Evolutionary conservation across 495 filamentous ascomycete species (phyloP).

Genomic region (Daldinia bambusicola): DNA sequence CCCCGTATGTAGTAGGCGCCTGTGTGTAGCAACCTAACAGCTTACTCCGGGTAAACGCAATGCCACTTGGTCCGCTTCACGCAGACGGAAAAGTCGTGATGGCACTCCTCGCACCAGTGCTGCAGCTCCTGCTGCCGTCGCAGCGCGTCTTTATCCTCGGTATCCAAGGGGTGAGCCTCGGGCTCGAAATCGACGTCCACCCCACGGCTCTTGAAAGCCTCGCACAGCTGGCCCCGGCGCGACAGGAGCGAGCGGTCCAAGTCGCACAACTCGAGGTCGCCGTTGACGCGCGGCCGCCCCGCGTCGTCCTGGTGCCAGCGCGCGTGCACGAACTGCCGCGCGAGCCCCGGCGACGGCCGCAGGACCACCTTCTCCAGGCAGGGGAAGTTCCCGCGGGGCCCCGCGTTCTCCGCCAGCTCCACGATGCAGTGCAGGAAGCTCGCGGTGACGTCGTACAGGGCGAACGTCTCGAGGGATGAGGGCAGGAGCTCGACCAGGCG

Average conservation of each 20-base stretch:
- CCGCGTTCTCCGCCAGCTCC: background rate
- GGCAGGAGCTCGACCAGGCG: conserved; percentile 7
- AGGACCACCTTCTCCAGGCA: conserved; percentile 13
- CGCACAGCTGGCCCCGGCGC: background rate
- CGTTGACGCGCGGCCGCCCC: background rate
- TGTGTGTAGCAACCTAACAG: too few species aligned
- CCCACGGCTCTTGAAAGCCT: background rate
- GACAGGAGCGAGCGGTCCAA: background rate
- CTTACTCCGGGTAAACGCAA: background rate
- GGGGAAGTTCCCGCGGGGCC: background rate
- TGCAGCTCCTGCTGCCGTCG: conserved; percentile 1
- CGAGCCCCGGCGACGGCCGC: conserved; percentile 3
- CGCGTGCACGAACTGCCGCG: background rate
- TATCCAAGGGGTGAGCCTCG: conserved; percentile 2
- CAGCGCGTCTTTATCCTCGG: background rate
- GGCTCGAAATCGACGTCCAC: background rate
- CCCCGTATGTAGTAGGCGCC: too few species aligned
- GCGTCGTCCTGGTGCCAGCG: conserved; percentile 1
- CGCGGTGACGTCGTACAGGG: conserved; percentile 16
- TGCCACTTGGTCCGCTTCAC: background rate
- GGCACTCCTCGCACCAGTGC: conserved; percentile 28
- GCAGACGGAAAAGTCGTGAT: background rate
- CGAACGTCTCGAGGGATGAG: conserved; percentile 1
- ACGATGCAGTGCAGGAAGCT: conserved; percentile 9
- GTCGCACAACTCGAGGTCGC: background rate